phyloP scores from a whole-genome alignment of 1,284 basidiomycete genomes.

The Ganoderma lucidum region DNA sequence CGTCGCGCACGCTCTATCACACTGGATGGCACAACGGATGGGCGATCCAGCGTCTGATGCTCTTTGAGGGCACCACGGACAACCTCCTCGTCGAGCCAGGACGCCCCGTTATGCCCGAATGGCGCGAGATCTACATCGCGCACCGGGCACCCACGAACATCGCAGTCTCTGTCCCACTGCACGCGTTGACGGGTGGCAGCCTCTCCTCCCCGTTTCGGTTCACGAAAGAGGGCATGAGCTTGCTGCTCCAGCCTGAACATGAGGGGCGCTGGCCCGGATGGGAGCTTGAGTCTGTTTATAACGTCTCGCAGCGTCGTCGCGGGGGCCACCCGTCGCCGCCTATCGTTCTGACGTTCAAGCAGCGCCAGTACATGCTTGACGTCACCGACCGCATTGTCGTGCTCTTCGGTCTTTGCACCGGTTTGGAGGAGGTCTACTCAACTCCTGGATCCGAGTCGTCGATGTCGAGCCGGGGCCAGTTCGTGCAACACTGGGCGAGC shows the following conservation, averaged over 20 bases:
- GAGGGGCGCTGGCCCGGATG: neutral
- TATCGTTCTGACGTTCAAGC: neutral
- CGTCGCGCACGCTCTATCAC: slow-evolving; percentile 2
- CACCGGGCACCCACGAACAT: neutral
- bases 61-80: neutral
- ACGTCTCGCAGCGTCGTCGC: neutral
- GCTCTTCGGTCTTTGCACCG: neutral
- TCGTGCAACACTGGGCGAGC: neutral
- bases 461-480: neutral
- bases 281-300: neutral
- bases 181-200: neutral
- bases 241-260: neutral
- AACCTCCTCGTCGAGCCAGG: neutral
- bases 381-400: slow-evolving; percentile 7
- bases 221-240: neutral
- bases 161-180: neutral
- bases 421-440: neutral
- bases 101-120: neutral
- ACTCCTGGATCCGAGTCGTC: neutral
- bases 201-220: neutral
- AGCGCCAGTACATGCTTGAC: neutral
- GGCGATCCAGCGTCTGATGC: neutral
- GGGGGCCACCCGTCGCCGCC: neutral
- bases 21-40: neutral
- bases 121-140: slow-evolving; percentile 5